Evolutionary conservation across 2,329 filamentous ascomycete genomes (phyloP), one percentile per base, ranked within the genome.

Genomic region (Nigrograna mackinnonii): DNA sequence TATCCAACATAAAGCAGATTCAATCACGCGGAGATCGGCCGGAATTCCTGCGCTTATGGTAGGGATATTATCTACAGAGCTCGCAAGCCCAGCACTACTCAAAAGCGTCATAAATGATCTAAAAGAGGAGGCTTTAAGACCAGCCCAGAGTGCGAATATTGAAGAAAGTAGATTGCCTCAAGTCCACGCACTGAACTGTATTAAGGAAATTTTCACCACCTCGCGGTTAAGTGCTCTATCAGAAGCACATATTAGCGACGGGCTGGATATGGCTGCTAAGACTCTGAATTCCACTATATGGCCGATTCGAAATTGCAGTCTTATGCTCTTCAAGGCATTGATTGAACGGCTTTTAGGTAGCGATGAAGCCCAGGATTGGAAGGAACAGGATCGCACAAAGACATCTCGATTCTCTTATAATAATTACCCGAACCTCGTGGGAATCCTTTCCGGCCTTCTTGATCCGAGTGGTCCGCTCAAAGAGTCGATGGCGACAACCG

Each of bases 251-350:
- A 77, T 96, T 6, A 84, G 87, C 6, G 76, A 82, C 21, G 86
- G 86, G 22, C 76, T 99, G 4, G 80, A 85, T 47, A 77, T 97
- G n/a, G 91, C 91, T 2, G 88, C 89, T 9, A 80, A 80, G 44
- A 89, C 87, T 38, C 77, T 99, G 13, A 86, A 83, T 33, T 94
- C 89, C 0, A 54, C 22, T 11, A 88, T 84, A 17, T 99, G 94
- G 94, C 89, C 91, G 0, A 91, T 99, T 43, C 85, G 91, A 1
- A 99, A 99, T 65, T 96, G 91, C 54, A 91, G 91, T 2, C 72
- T 97, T 22, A 87, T 97, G 71, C 81, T 99, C 5, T 84, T 97
- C 51, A 84, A 92, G 41, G 89, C 90, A 48, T 76, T 96, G 4
- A 87, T 95, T 39, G 89, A 94, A 61, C 80, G 82, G 49, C 73